Percentiles rank a stretch among this genome's conserved stretches.
These are phyloP conservation scores for Colletotrichum sp. DNA, from an alignment of 2,329 filamentous ascomycete species.

Conservation along the genomic window DNA sequence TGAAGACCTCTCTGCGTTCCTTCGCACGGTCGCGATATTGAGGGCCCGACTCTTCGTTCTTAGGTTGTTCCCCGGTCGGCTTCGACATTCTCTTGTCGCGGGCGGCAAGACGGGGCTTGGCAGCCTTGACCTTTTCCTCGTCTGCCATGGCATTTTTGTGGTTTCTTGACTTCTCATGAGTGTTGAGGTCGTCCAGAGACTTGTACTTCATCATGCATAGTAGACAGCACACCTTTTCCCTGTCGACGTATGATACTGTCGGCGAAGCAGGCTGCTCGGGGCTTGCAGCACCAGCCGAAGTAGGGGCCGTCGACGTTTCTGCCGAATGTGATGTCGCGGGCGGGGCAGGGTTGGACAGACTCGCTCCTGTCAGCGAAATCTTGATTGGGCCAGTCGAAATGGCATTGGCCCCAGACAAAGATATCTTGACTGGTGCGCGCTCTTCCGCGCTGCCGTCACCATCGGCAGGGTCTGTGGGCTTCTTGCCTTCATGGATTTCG, in stretches of 20 bases:
- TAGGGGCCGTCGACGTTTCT: conserved; percentile 16
- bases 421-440: conserved; percentile 24
- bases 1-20: conserved; percentile 67
- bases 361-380: conserved; percentile 31
- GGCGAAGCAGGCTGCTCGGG: conserved; percentile 13
- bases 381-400: conserved; percentile 28
- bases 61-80: conserved; percentile 28
- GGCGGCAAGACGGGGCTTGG: conserved; percentile 37
- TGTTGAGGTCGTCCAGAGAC: conserved; percentile 44
- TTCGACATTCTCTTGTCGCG: conserved; percentile 41
- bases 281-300: not conserved
- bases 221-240: conserved; percentile 50
- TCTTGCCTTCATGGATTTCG: conserved; percentile 37
- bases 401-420: conserved; percentile 11
- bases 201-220: conserved; percentile 54
- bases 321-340: not conserved
- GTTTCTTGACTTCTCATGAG: conserved; percentile 47
- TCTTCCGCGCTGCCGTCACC: not conserved
- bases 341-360: not conserved
- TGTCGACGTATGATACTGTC: conserved; percentile 61
- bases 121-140: conserved; percentile 54
- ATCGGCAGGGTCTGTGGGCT: not conserved
- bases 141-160: conserved; percentile 46
- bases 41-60: conserved; percentile 19
- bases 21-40: conserved; percentile 71